These are phyloP conservation scores for Posidonia oceanica DNA, from an alignment of 116 monocot species.

Conservation along the genomic window DNA sequence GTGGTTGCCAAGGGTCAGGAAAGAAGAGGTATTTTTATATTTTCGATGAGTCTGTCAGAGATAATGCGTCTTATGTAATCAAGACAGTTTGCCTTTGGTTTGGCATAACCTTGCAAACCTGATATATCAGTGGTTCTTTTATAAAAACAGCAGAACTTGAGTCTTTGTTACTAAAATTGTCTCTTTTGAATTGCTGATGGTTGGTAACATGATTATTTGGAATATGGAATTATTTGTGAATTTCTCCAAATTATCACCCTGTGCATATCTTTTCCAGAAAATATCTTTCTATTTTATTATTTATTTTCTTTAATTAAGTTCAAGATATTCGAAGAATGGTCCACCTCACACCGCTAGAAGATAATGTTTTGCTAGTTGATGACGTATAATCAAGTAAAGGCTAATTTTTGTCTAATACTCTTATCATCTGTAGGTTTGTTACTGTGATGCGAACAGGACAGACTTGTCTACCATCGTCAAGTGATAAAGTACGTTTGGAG, in stretches of 20 bases:
- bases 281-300: no score
- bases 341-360: no score
- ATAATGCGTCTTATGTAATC: no score
- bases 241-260: no score
- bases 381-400: no score
- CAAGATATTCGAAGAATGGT: no score
- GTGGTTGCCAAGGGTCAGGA: slow-evolving; percentile 71
- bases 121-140: neutral
- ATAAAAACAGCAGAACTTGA: neutral
- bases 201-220: neutral
- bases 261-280: no score
- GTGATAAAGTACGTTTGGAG: slow-evolving; percentile 53
- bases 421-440: slow-evolving; percentile 55
- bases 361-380: no score
- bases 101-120: neutral
- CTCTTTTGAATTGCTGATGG: neutral
- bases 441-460: slow-evolving; percentile 52
- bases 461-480: slow-evolving; percentile 64
- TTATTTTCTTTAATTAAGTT: no score
- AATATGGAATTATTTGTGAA: neutral
- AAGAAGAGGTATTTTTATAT: slow-evolving; percentile 66
- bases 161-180: neutral
- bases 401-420: neutral
- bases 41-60: no score
- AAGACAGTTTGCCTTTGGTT: neutral